Evolutionary conservation across 176 grass and related monocot genomes (phyloP), one percentile per base, ranked within the genome.

Genomic region (Triticum urartu): DNA sequence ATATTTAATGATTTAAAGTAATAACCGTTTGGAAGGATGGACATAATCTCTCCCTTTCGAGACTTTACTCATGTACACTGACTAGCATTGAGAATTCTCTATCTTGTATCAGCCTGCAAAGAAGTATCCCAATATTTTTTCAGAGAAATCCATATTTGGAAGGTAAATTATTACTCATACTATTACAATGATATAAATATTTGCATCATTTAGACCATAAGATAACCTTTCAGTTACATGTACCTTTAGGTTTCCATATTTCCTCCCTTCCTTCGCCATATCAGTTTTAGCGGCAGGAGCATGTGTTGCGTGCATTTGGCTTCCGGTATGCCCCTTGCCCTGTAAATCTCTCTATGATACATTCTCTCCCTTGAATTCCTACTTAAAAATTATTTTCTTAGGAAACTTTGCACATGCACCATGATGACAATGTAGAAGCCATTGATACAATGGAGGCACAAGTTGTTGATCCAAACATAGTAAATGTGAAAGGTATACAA

Each of bases 351-450:
- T 21, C 10, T 74, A 74, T 71, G 11, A 39, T 56, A n/a, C 78
- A 10, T 56, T 81, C 36, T 82, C 77, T 11, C 13, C 30, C 20
- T 76, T 79, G 7, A 66, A 58, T 47, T 88, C 4, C 8, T 59
- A 22, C 7, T 30, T 22, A 3, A 78, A 43, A 14, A 78, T n/a
- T 36, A 9, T 80, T 86, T 86, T 86, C 20, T 64, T 45, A 93
- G 92, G 88, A 93, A 88, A 93, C 92, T 9, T 47, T 93, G 68
- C 92, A 93, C 68, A 88, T 86, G 70, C 88, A 93, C 80, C 9
- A 78, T 81, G 85, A 90, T 66, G 68, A 67, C 50, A 87, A 85
- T 82, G 47, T 82, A 85, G 86, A 85, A 68, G 30, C 68, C n/a
- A 47, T 80, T 71, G 86, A 88, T 26, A 32, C 77, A 64, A 39